phyloP scores from a whole-genome alignment of 208 protist genomes.

The Angomonas deanei region DNA sequence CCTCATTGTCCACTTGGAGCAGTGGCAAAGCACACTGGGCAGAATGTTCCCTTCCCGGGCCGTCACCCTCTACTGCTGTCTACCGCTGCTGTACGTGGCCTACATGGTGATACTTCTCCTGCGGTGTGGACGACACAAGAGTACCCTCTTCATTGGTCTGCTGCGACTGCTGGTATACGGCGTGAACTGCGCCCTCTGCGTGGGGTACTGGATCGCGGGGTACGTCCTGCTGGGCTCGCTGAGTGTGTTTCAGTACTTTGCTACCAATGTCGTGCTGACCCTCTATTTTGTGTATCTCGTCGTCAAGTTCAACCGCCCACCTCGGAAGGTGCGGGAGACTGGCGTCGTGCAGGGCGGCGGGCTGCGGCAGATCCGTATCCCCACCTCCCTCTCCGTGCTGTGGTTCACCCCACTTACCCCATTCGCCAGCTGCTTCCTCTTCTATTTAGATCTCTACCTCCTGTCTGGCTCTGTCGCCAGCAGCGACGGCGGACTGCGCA shows the following conservation, averaged over 20 bases:
- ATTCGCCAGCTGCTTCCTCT: constrained; percentile 45
- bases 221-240: constrained; percentile 46
- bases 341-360: constrained; percentile 6
- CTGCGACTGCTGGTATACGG: constrained; percentile 48
- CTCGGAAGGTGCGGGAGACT: background rate
- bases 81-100: constrained; percentile 43
- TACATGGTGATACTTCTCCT: constrained; percentile 22
- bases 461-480: constrained; percentile 9
- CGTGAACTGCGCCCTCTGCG: constrained; percentile 52
- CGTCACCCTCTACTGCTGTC: constrained; percentile 59
- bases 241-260: constrained; percentile 37
- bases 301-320: constrained; percentile 17
- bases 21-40: constrained; percentile 51
- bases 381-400: constrained; percentile 27
- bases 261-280: constrained; percentile 44
- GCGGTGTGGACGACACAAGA: constrained; percentile 14
- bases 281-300: constrained; percentile 42
- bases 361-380: constrained; percentile 21
- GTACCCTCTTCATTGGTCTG: constrained; percentile 28
- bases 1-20: constrained; percentile 47
- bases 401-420: constrained; percentile 57
- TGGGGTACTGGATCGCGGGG: constrained; percentile 56
- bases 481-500: background rate
- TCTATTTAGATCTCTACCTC: constrained; percentile 51
- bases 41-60: constrained; percentile 51